Conservation (phyloP, 305 asterid genomes). For the Petunia hybrid region DNA sequence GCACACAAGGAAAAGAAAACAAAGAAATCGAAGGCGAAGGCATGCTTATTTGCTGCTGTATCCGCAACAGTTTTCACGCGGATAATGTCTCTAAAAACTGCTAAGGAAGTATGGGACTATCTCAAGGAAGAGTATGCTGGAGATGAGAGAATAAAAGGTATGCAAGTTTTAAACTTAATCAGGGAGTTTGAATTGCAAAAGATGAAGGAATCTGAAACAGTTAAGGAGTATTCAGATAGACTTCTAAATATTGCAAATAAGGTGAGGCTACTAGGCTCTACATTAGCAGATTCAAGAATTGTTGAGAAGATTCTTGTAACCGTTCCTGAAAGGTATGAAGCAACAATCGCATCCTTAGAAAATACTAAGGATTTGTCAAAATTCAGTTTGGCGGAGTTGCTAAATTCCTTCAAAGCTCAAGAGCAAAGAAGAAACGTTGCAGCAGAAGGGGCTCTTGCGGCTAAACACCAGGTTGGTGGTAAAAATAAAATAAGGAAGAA, state of each 20-base stretch:
- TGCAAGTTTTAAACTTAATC: slow-evolving; percentile 29
- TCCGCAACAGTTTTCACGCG: slow-evolving; percentile 31
- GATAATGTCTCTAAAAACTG: slow-evolving; percentile 29
- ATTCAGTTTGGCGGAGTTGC: slow-evolving; percentile 21
- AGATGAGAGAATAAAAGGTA: slow-evolving; percentile 34
- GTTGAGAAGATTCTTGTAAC: slow-evolving; percentile 34
- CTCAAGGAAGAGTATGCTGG: slow-evolving; percentile 26
- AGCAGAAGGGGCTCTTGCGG: slow-evolving; percentile 3
- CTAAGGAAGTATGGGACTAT: slow-evolving; percentile 30
- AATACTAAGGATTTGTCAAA: slow-evolving; percentile 37
- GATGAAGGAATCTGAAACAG: slow-evolving; percentile 18
- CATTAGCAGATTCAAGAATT: slow-evolving; percentile 22
- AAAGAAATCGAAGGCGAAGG: slow-evolving; percentile 39
- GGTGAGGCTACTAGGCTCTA: slow-evolving; percentile 29
- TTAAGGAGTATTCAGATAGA: slow-evolving; percentile 28
- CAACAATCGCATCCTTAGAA: slow-evolving; percentile 31
- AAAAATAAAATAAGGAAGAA: neutral
- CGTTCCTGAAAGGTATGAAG: slow-evolving; percentile 34
- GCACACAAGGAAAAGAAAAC: slow-evolving; percentile 27
- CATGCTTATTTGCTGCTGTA: slow-evolving; percentile 31
- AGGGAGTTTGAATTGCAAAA: slow-evolving; percentile 30
- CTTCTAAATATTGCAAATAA: slow-evolving; percentile 28
- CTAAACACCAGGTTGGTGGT: neutral
- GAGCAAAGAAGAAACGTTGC: slow-evolving; percentile 22
- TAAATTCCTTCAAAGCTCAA: slow-evolving; percentile 32